Evolutionary conservation across 2,329 filamentous ascomycete species (phyloP).

Genomic region (Bisporella sp.): DNA sequence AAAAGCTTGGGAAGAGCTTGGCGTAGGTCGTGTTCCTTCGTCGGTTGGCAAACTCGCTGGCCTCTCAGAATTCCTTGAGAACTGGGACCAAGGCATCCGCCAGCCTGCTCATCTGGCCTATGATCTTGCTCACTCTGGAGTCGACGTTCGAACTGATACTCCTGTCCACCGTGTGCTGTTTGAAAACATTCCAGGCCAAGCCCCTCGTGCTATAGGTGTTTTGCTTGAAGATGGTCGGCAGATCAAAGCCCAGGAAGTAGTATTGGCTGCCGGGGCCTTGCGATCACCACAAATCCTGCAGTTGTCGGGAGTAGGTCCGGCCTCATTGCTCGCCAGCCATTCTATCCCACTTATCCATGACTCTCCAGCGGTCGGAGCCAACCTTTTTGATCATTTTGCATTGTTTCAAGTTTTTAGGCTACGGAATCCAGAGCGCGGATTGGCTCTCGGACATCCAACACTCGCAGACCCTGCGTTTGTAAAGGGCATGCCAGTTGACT

Average conservation of each 20-base stretch:
- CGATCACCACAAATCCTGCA: conserved; percentile 39
- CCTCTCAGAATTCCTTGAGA: neutral
- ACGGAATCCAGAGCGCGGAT: conserved; percentile 6
- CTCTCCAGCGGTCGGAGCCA: neutral
- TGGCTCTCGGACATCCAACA: conserved; percentile 6
- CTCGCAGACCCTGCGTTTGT: conserved; percentile 3
- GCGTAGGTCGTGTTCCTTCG: neutral
- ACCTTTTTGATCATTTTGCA: conserved; percentile 3
- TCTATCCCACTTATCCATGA: neutral
- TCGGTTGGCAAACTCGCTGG: neutral
- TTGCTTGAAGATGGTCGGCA: neutral
- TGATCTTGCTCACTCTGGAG: neutral
- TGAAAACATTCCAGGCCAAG: neutral
- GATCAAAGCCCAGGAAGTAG: conserved; percentile 31
- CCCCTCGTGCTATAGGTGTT: neutral
- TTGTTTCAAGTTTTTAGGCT: conserved; percentile 4
- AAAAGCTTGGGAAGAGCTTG: neutral
- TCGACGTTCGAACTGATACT: neutral
- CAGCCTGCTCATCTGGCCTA: neutral
- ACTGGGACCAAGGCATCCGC: neutral
- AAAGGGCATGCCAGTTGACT: conserved; percentile 7
- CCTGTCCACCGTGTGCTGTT: neutral
- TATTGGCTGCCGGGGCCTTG: conserved; percentile 37
- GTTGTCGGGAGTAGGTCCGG: conserved; percentile 33
- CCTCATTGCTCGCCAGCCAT: neutral